Percentiles rank a stretch among this genome's conserved stretches.
Conservation (phyloP, 2,329 filamentous ascomycete genomes). For the Claviceps monticola region DNA sequence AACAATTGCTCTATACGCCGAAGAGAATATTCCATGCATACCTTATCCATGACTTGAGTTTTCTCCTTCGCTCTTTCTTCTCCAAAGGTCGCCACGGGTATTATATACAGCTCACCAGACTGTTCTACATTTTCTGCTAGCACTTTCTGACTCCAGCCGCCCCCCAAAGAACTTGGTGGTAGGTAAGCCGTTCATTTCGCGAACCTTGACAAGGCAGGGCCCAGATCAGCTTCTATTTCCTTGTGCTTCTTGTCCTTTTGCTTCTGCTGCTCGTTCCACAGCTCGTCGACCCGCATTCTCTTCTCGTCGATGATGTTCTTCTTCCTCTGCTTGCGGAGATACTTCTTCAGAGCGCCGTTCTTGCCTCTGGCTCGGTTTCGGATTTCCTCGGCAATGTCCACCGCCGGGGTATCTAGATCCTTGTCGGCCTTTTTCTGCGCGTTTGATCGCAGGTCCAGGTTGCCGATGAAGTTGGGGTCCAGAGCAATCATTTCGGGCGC, state of each 20-base stretch:
- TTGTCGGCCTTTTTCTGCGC: slow-evolving; percentile 63
- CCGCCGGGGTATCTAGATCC: slow-evolving; percentile 59
- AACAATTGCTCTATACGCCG: not conserved
- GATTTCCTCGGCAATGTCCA: slow-evolving; percentile 44
- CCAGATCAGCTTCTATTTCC: slow-evolving; percentile 59
- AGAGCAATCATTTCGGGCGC: slow-evolving; percentile 94
- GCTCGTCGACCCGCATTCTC: slow-evolving; percentile 70
- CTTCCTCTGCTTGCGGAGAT: slow-evolving; percentile 79
- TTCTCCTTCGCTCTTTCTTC: not conserved
- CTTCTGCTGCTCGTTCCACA: slow-evolving; percentile 59
- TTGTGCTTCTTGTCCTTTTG: slow-evolving; percentile 47
- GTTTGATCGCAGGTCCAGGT: slow-evolving; percentile 67
- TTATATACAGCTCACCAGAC: slow-evolving; percentile 6
- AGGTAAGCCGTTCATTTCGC: slow-evolving; percentile 42
- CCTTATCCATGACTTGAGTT: not conserved
- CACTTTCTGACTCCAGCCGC: slow-evolving; percentile 11
- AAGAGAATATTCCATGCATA: not conserved
- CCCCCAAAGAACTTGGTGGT: not conserved
- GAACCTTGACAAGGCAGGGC: slow-evolving; percentile 77
- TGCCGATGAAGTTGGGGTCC: slow-evolving; percentile 83
- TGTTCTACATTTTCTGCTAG: slow-evolving; percentile 19
- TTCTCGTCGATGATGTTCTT: slow-evolving; percentile 96
- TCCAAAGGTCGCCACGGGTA: slow-evolving; percentile 5
- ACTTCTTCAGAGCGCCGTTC: slow-evolving; percentile 78
- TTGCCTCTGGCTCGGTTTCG: slow-evolving; percentile 74